phyloP scores from a whole-genome alignment of 1,284 basidiomycete species.

The Cutaneotrichosporon sp. region DNA sequence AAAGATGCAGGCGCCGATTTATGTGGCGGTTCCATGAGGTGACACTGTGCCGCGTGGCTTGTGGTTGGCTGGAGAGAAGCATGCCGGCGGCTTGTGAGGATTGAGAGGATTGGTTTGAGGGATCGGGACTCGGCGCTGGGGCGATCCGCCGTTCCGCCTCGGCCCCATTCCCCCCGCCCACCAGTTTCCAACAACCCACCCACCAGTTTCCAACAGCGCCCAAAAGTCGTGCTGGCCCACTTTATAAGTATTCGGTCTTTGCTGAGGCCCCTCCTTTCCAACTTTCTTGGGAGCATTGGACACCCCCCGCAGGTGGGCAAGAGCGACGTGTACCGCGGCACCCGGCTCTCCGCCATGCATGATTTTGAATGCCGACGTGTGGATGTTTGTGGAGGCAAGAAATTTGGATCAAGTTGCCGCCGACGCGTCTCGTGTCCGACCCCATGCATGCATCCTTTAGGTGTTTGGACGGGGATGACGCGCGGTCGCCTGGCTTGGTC shows the following conservation, averaged over 20 bases:
- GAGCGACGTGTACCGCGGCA: not conserved
- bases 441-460: not conserved
- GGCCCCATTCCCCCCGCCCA: not conserved
- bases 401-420: not conserved
- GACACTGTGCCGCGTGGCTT: not conserved
- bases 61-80: not conserved
- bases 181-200: not conserved
- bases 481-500: not conserved
- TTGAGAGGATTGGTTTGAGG: not conserved
- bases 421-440: not conserved
- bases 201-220: not conserved
- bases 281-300: not conserved
- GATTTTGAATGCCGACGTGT: not conserved
- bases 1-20: too few species aligned
- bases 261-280: not conserved
- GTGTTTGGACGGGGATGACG: not conserved
- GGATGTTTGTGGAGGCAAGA: not conserved
- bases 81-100: not conserved
- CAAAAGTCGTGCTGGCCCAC: slow-evolving; percentile 2
- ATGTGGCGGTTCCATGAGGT: not conserved
- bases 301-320: not conserved
- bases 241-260: not conserved
- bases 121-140: not conserved
- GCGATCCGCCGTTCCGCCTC: not conserved
- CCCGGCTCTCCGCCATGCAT: not conserved